Conservation (phyloP, 495 filamentous ascomycete species). For the Hyaloscypha hepaticicola region DNA sequence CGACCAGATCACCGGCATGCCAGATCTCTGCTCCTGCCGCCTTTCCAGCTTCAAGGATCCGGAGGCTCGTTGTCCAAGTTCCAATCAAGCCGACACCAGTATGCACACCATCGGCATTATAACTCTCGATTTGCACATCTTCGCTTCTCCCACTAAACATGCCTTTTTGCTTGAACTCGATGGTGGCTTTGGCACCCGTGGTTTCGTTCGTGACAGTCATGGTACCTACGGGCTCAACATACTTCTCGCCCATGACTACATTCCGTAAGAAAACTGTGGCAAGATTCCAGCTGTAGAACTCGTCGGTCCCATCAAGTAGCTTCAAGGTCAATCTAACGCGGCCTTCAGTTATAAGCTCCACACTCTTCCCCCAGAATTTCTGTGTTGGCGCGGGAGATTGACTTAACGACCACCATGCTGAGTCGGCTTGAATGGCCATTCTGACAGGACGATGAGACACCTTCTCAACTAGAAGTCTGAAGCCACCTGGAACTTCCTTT, state of each 20-base stretch:
- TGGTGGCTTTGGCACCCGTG: slow-evolving; percentile 72
- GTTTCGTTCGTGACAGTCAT: slow-evolving; percentile 81
- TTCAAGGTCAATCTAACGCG: slow-evolving; percentile 69
- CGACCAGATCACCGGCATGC: slow-evolving; percentile 72
- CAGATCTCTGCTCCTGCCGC: slow-evolving; percentile 65
- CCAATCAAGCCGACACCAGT: slow-evolving; percentile 65
- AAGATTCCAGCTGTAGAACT: slow-evolving; percentile 79
- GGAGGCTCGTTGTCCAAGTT: slow-evolving; percentile 78
- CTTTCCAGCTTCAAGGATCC: slow-evolving; percentile 57
- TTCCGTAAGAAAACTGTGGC: slow-evolving; percentile 91
- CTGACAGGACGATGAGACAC: slow-evolving; percentile 89
- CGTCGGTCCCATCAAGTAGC: slow-evolving; percentile 61
- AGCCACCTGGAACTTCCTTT: slow-evolving; percentile 62
- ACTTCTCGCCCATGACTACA: slow-evolving; percentile 97
- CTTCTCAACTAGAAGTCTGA: slow-evolving; percentile 90
- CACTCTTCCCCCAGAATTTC: slow-evolving; percentile 98
- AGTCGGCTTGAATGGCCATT: slow-evolving; percentile 90
- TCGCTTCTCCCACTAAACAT: slow-evolving; percentile 96
- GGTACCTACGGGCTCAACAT: slow-evolving; percentile 89
- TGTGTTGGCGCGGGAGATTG: slow-evolving; percentile 87
- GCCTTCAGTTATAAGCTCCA: slow-evolving; percentile 89
- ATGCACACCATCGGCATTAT: slow-evolving; percentile 59
- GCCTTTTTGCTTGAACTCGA: slow-evolving; percentile 87
- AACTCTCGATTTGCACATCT: slow-evolving; percentile 75
- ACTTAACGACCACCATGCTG: slow-evolving; percentile 75